Evolutionary conservation across 2,329 filamentous ascomycete genomes (phyloP), one percentile per base, ranked within the genome.

Genomic region (Westerdykella sp.): DNA sequence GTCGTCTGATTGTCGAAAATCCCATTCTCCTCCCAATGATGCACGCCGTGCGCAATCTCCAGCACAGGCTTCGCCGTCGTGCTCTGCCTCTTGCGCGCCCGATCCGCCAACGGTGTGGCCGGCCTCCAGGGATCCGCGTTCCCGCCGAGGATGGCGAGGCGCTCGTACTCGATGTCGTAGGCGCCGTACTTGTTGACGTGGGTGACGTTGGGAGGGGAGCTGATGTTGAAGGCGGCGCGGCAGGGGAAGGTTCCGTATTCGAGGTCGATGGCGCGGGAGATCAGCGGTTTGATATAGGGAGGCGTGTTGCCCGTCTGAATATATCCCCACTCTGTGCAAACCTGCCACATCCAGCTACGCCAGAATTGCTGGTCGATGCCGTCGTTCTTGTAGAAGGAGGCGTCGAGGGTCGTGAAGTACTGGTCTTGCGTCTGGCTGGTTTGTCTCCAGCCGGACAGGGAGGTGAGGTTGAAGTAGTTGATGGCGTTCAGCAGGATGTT

Each of bases 11-110:
- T 82, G 1, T 71, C 63, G 39, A 82, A 79, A n/a, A 85, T 54
- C 1, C 81, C 81, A 50, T 84, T 83, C 68, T 84, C 82, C 52
- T 87, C 84, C 83, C 85, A 93, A 60, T 91, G 86, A 63, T 94
- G 87, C 15, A 90, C 85, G 0, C 79, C 85, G n/a, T 77, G 76
- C 3, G 74, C 69, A 37, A 94, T 87, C 37, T 91, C 60, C n/a
- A 87, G 73, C 49, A 83, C 85, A 0, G 87, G 87, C 69, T 89
- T 77, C 38, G 73, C 75, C 0, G 71, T 67, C 0, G 84, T 85
- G 36, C 76, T 84, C 12, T 70, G 65, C 15, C 85, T 72, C 23
- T 72, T 67, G 0, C 74, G 71, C 0, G 80, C 75, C 1, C 72
- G 76, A n/a, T 80, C 76, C 0, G 81, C 82, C 39, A 91, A 81